Percentiles rank a stretch among this genome's conserved stretches.
Evolutionary conservation across 257 asterid species (phyloP).

Genomic region (Solanum sparsipilum): DNA sequence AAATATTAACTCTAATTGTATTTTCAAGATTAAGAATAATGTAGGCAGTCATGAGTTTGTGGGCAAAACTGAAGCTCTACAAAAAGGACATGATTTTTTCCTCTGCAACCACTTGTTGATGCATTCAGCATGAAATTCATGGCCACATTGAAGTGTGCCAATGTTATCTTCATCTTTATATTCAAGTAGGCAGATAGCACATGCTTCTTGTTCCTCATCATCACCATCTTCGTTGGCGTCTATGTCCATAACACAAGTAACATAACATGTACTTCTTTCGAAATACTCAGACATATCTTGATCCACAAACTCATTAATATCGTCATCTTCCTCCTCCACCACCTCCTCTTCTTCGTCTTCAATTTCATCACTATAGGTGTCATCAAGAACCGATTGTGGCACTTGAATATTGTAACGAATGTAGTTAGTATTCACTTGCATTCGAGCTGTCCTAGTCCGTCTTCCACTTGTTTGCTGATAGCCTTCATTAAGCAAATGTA

Average conservation of each 20-base stretch:
- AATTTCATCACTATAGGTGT: too few species aligned
- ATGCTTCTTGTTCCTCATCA: too few species aligned
- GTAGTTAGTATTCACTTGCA: too few species aligned
- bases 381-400: too few species aligned
- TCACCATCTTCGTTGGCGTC: neutral
- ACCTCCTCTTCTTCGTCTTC: neutral
- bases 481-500: neutral
- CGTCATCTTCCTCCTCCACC: neutral
- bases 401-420: too few species aligned
- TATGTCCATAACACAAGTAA: neutral
- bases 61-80: neutral
- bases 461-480: neutral
- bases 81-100: neutral
- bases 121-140: neutral
- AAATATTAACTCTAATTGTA: neutral
- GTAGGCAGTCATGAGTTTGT: neutral
- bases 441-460: neutral
- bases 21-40: too few species aligned
- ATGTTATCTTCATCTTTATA: too few species aligned
- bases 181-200: too few species aligned
- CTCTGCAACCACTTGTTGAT: neutral
- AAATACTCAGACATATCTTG: neutral
- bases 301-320: too few species aligned
- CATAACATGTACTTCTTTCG: neutral
- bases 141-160: neutral